phyloP scores from a whole-genome alignment of 306 rosid genomes.

The Cucurbita maxima region DNA sequence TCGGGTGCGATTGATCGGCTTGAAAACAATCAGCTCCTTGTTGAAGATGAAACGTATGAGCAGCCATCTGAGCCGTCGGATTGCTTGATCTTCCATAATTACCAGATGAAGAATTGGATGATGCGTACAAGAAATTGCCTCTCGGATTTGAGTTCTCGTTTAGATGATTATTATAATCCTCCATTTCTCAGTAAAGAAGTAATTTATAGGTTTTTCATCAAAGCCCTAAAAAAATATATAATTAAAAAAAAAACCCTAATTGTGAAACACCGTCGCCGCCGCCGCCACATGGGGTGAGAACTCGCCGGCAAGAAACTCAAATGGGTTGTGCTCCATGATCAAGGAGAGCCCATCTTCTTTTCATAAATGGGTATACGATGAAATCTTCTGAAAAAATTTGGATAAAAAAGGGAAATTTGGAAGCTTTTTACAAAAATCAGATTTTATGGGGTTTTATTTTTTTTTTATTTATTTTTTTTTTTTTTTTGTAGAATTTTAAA shows the following conservation, averaged over 20 bases:
- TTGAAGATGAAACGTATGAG: slow-evolving; percentile 49
- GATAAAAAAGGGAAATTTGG: neutral
- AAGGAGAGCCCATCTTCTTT: neutral
- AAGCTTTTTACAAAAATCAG: neutral
- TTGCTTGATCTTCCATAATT: slow-evolving; percentile 29
- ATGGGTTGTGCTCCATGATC: neutral
- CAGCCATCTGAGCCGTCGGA: slow-evolving; percentile 19
- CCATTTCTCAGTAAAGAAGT: slow-evolving; percentile 21
- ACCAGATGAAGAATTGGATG: slow-evolving; percentile 13
- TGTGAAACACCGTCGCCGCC: neutral
- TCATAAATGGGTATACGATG: neutral
- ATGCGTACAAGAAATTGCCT: slow-evolving; percentile 64
- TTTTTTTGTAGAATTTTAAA: too few relatives aligned
- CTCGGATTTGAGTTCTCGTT: slow-evolving; percentile 37
- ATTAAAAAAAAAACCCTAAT: slow-evolving; percentile 1
- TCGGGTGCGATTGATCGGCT: slow-evolving; percentile 26
- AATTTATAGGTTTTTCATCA: neutral
- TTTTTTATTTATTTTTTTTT: neutral
- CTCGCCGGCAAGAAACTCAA: neutral
- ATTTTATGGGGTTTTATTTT: neutral
- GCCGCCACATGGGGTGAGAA: neutral
- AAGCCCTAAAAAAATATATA: slow-evolving; percentile 16
- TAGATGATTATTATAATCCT: slow-evolving; percentile 46
- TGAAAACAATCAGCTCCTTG: slow-evolving; percentile 39
- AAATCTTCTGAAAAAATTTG: neutral